Percentiles rank a stretch among this genome's conserved stretches.
phyloP scores from a whole-genome alignment of 164 flowering plant genomes.

The Cinnamomum chago region DNA sequence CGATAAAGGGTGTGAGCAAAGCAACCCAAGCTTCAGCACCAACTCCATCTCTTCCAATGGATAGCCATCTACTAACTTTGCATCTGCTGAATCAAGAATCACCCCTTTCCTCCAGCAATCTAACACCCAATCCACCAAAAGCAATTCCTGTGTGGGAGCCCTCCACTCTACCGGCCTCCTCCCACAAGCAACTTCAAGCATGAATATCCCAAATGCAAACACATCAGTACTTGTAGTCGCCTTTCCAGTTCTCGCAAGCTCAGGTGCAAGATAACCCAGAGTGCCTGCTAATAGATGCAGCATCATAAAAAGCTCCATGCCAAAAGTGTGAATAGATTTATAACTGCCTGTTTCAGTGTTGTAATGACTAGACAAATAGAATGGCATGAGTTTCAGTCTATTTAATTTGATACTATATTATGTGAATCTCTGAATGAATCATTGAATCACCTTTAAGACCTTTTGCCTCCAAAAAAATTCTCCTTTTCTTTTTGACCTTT shows the following conservation, averaged over 20 bases:
- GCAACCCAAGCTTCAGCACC: constrained; percentile 20
- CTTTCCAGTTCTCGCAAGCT: constrained; percentile 17
- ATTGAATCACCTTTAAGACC: too few species aligned
- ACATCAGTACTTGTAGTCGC: constrained; percentile 19
- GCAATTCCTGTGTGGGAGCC: not conserved
- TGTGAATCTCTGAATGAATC: too few species aligned
- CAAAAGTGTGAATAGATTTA: too few species aligned
- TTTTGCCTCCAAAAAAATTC: too few species aligned
- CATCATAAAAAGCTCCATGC: too few species aligned
- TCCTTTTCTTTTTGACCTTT: too few species aligned
- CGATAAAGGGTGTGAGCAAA: constrained; percentile 12
- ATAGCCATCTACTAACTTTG: constrained; percentile 4
- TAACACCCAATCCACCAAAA: constrained; percentile 20
- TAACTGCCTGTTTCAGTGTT: too few species aligned
- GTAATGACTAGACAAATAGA: too few species aligned
- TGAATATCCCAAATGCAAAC: constrained; percentile 18
- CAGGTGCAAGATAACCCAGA: constrained; percentile 20
- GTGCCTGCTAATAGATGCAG: constrained; percentile 8
- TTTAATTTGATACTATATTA: too few species aligned
- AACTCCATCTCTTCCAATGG: constrained; percentile 15
- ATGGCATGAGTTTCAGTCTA: too few species aligned
- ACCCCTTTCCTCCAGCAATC: constrained; percentile 13
- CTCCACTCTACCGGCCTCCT: constrained; percentile 8
- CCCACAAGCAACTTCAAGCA: constrained; percentile 24
- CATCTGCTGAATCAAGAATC: constrained; percentile 16